These are phyloP conservation scores for Phaffomyces opuntiae DNA, from an alignment of 805 yeast genomes.

Conservation along the genomic window DNA sequence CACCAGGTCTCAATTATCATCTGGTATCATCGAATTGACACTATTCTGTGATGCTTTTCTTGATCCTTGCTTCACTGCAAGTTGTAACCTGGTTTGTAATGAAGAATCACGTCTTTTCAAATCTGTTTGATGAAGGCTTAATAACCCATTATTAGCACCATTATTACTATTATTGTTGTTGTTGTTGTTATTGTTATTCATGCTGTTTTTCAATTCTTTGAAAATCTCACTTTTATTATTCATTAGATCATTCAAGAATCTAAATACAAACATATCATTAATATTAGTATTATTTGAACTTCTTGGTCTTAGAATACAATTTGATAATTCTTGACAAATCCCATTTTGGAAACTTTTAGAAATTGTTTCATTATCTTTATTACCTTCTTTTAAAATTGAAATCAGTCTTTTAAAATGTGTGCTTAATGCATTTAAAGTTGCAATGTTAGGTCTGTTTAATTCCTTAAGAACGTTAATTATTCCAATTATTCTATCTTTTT, in stretches of 20 bases:
- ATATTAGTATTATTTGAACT: slow-evolving; percentile 38
- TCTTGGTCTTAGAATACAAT: slow-evolving; percentile 50
- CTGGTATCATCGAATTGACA: background rate
- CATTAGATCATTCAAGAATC: slow-evolving; percentile 57
- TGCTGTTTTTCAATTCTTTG: slow-evolving; percentile 43
- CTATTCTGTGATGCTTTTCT: slow-evolving; percentile 6
- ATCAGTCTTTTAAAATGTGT: slow-evolving; percentile 67
- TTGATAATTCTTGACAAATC: slow-evolving; percentile 63
- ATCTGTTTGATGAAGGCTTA: slow-evolving; percentile 7
- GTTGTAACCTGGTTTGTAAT: slow-evolving; percentile 18
- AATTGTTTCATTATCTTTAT: slow-evolving; percentile 28
- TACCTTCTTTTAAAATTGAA: slow-evolving; percentile 38
- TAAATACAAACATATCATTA: slow-evolving; percentile 51
- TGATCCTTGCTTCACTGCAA: slow-evolving; percentile 19
- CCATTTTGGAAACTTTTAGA: slow-evolving; percentile 32
- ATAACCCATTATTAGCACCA: background rate
- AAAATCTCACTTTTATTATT: slow-evolving; percentile 56
- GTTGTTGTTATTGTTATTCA: slow-evolving; percentile 1
- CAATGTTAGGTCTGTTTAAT: slow-evolving; percentile 63
- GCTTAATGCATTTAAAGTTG: slow-evolving; percentile 73
- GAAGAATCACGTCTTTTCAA: slow-evolving; percentile 17
- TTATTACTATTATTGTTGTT: background rate
- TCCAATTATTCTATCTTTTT: slow-evolving; percentile 44
- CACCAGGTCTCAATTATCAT: background rate
- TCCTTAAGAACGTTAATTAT: slow-evolving; percentile 60